phyloP scores from a whole-genome alignment of 2,329 filamentous ascomycete species.

The Alternaria angustiovoidea region DNA sequence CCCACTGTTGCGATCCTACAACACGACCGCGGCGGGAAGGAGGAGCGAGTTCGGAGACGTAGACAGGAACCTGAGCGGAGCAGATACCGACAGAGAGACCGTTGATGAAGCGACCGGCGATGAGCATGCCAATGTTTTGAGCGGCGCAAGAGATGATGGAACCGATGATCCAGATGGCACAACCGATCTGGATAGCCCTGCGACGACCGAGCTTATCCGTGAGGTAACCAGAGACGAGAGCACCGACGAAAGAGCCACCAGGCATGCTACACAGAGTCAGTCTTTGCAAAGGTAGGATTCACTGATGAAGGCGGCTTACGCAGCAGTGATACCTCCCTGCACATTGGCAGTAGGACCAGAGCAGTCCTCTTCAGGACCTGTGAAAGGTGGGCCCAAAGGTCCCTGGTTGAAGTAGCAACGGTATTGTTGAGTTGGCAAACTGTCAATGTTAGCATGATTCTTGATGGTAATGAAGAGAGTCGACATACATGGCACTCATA shows the following conservation, averaged over 20 bases:
- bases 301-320: background rate
- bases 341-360: slow-evolving; percentile 61
- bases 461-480: too few species aligned
- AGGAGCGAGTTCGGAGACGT: slow-evolving; percentile 71
- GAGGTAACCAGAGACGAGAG: slow-evolving; percentile 66
- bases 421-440: slow-evolving; percentile 72
- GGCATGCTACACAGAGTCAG: slow-evolving; percentile 60
- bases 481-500: slow-evolving; percentile 64
- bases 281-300: background rate
- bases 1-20: slow-evolving; percentile 76
- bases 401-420: slow-evolving; percentile 74
- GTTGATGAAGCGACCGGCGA: slow-evolving; percentile 74
- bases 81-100: slow-evolving; percentile 78
- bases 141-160: slow-evolving; percentile 69
- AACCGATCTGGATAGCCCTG: slow-evolving; percentile 61
- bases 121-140: slow-evolving; percentile 74
- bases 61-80: slow-evolving; percentile 73
- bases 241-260: slow-evolving; percentile 73
- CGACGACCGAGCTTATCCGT: slow-evolving; percentile 66
- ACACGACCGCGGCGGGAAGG: slow-evolving; percentile 68
- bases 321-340: slow-evolving; percentile 67
- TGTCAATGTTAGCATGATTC: slow-evolving; percentile 45
- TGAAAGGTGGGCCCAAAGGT: slow-evolving; percentile 42
- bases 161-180: slow-evolving; percentile 64
- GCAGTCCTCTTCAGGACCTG: slow-evolving; percentile 54